Percentiles rank a stretch among this genome's conserved stretches.
Conservation (phyloP, 176 grass and related monocot genomes). For the Oropetium thomaeum region DNA sequence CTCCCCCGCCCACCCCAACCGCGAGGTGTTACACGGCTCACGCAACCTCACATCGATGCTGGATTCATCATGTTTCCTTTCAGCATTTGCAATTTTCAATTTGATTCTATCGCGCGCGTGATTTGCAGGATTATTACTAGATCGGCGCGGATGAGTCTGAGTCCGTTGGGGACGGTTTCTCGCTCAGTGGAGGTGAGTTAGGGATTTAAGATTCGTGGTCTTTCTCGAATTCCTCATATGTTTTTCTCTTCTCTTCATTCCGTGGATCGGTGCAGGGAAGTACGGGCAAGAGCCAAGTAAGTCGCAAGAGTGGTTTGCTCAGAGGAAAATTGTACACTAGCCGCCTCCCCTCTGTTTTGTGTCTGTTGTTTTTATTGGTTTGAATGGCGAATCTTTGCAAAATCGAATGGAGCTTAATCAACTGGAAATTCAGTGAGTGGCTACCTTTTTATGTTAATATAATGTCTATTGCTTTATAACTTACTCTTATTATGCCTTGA, state of each 20-base stretch:
- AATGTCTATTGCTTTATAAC: neutral
- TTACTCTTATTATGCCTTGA: neutral
- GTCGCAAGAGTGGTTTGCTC: conserved; percentile 81
- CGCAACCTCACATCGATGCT: neutral
- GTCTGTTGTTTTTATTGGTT: neutral
- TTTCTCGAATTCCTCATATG: neutral
- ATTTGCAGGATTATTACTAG: conserved; percentile 65
- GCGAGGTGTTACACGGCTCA: conserved; percentile 39
- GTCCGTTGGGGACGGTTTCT: conserved; percentile 88
- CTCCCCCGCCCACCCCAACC: conserved; percentile 37
- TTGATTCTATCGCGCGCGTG: neutral
- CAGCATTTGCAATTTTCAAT: neutral
- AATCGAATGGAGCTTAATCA: neutral
- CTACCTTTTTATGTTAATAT: neutral
- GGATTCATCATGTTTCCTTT: neutral
- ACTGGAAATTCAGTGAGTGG: neutral
- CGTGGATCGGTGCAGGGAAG: conserved; percentile 52
- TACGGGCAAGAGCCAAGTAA: conserved; percentile 71
- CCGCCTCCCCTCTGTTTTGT: neutral
- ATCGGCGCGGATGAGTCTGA: conserved; percentile 64
- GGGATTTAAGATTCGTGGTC: neutral
- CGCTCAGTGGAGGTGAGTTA: conserved; percentile 71
- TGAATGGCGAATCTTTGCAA: neutral
- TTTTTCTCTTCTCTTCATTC: neutral
- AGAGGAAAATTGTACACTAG: conserved; percentile 61